phyloP scores from a whole-genome alignment of 129 eudicot species.

The Oenanthe sinensis region DNA sequence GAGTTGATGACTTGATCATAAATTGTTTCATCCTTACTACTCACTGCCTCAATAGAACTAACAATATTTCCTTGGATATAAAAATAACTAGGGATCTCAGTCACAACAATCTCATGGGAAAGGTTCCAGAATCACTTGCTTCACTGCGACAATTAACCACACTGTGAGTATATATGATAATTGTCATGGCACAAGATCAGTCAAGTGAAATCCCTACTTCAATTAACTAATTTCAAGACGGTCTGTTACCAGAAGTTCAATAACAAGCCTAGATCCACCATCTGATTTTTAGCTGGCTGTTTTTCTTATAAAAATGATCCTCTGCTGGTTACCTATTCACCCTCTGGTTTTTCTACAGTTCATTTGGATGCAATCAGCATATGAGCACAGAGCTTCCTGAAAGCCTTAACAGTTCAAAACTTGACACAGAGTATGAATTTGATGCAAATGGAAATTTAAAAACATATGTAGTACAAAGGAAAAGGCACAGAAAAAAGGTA shows the following conservation, averaged over 20 bases:
- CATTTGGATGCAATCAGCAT: slow-evolving; percentile 60
- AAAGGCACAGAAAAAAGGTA: background rate
- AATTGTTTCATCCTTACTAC: background rate
- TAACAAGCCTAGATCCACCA: background rate
- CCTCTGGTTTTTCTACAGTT: slow-evolving; percentile 29
- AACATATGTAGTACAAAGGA: background rate
- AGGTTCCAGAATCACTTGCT: slow-evolving; percentile 39
- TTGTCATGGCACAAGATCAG: background rate
- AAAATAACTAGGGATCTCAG: slow-evolving; percentile 51
- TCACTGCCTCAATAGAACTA: slow-evolving; percentile 8
- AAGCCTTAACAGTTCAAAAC: slow-evolving; percentile 34
- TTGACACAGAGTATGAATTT: slow-evolving; percentile 59
- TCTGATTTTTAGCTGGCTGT: background rate
- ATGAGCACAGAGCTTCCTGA: slow-evolving; percentile 40
- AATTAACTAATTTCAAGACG: background rate
- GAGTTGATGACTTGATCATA: background rate
- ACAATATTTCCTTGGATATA: background rate
- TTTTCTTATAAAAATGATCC: background rate
- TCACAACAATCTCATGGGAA: slow-evolving; percentile 63
- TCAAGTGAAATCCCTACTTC: background rate
- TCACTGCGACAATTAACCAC: slow-evolving; percentile 42
- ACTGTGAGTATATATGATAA: slow-evolving; percentile 41
- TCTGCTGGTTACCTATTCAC: slow-evolving; percentile 6
- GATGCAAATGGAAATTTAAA: slow-evolving; percentile 7
- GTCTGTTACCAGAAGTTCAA: background rate